Evolutionary conservation across 495 filamentous ascomycete genomes (phyloP), one percentile per base, ranked within the genome.

Genomic region (Podospora appendiculata): DNA sequence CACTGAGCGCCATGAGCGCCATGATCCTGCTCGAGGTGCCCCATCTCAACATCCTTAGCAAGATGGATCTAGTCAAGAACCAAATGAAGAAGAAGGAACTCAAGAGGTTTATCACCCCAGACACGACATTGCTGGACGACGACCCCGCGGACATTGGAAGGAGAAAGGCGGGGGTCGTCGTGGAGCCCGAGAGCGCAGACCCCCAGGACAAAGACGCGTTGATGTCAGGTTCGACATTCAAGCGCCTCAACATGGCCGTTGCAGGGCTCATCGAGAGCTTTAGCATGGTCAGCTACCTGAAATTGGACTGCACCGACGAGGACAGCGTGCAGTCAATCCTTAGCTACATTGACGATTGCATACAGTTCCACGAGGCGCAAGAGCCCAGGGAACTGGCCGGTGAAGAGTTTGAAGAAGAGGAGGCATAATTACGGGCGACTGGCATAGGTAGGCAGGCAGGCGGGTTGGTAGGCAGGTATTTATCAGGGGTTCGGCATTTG

Each of bases 1-100:
- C 93, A 2, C 71, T 98, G 53, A 91, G 86, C 61, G 93, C 93
- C 44, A 96, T 98, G 92, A 93, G 87, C 50, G 91, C 93, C 35
- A 98, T 98, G 93, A 80, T 96, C 56, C 90, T 96, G 89, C 77
- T 98, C 42, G 93, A 96, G 71, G 80, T 96, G 54, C 93, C 93
- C 3, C 93, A 98, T 61, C 74, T 98, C 60, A 96, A 96, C 62
- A 83, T 96, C 50, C 75, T 98, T 56, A 90, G 81, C 55, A 98
- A 98, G 76, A 96, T 98, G 91, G 93, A 96, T 64, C 82, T 96
- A 47, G 79, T 96, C 50, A 89, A 88, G 57, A 88, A 86, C 34
- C 87, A 86, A 66, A 78, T 96, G 5, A 76, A 84, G 1, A 85
- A 86, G 59, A 83, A 83, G 64, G 90, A 96, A 58, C 65, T 98